Evolutionary conservation across 805 yeast genomes (phyloP).

Genomic region (Osmozyma mogii): DNA sequence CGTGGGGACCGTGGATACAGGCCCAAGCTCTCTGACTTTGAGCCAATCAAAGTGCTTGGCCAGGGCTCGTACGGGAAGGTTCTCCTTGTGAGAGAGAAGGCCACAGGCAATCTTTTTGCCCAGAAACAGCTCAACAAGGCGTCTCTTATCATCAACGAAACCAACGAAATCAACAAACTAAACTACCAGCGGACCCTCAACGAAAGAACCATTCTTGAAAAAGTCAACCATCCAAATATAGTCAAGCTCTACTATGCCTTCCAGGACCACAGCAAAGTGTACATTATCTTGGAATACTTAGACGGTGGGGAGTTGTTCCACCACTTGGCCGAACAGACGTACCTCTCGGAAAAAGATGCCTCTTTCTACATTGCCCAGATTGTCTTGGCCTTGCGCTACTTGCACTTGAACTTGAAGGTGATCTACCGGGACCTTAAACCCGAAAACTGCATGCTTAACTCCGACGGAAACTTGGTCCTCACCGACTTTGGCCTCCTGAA

Average conservation of each 20-base stretch:
- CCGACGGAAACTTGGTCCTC: slow-evolving; percentile 33
- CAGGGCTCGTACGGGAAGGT: slow-evolving; percentile 89
- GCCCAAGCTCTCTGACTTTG: slow-evolving; percentile 47
- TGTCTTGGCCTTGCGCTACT: slow-evolving; percentile 12
- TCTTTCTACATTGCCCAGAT: slow-evolving; percentile 14
- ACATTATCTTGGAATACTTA: slow-evolving; percentile 68
- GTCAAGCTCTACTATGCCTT: slow-evolving; percentile 77
- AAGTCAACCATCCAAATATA: slow-evolving; percentile 66
- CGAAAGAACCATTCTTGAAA: slow-evolving; percentile 66
- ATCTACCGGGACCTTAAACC: slow-evolving; percentile 39
- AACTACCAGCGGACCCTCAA: slow-evolving; percentile 69
- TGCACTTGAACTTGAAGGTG: slow-evolving; percentile 23
- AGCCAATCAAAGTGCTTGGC: slow-evolving; percentile 70
- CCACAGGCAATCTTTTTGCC: slow-evolving; percentile 64
- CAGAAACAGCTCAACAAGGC: slow-evolving; percentile 84
- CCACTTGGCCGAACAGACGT: slow-evolving; percentile 40
- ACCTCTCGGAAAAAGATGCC: slow-evolving; percentile 12
- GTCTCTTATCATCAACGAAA: slow-evolving; percentile 49
- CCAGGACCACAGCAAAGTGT: slow-evolving; percentile 72
- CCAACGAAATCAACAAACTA: slow-evolving; percentile 14
- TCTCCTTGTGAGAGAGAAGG: slow-evolving; percentile 58
- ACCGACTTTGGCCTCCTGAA: slow-evolving; percentile 40
- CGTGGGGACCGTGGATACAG: slow-evolving; percentile 4
- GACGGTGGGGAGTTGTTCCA: slow-evolving; percentile 84
- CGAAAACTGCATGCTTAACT: slow-evolving; percentile 37